Evolutionary conservation across 148 eudicot genomes (phyloP).

Genomic region (Persicaria tinctoria): DNA sequence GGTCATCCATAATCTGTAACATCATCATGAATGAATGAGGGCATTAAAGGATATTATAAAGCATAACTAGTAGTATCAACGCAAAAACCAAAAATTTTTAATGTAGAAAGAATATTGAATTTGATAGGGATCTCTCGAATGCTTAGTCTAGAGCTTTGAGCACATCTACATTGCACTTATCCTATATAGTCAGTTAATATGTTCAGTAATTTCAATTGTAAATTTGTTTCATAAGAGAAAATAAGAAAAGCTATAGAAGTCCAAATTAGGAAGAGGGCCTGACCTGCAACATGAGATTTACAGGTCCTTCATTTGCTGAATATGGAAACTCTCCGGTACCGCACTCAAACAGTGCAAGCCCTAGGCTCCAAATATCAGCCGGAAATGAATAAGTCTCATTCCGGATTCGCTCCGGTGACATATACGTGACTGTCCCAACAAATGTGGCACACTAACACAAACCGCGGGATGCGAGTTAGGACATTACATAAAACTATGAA

Average conservation of each 20-base stretch:
- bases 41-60: not conserved
- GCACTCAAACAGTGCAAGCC: constrained; percentile 91
- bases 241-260: not conserved
- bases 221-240: not conserved
- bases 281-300: constrained; percentile 93
- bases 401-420: constrained; percentile 95
- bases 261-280: not conserved
- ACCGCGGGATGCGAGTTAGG: not conserved
- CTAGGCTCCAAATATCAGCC: constrained; percentile 99
- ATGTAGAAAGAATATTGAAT: not conserved
- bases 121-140: not conserved
- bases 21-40: not conserved
- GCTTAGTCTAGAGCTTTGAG: not conserved
- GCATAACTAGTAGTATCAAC: not conserved
- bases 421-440: constrained; percentile 93
- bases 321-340: constrained; percentile 94
- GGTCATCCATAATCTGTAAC: constrained; percentile 82
- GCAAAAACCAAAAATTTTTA: not conserved
- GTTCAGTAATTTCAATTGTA: not conserved
- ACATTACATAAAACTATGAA: not conserved
- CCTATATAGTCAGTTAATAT: not conserved
- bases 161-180: not conserved
- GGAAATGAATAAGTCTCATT: constrained; percentile 90
- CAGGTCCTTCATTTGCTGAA: constrained; percentile 79
- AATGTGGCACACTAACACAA: constrained; percentile 78